Evolutionary conservation across 2,329 filamentous ascomycete genomes (phyloP), one percentile per base, ranked within the genome.

Genomic region (Incumbomyces delicatus): DNA sequence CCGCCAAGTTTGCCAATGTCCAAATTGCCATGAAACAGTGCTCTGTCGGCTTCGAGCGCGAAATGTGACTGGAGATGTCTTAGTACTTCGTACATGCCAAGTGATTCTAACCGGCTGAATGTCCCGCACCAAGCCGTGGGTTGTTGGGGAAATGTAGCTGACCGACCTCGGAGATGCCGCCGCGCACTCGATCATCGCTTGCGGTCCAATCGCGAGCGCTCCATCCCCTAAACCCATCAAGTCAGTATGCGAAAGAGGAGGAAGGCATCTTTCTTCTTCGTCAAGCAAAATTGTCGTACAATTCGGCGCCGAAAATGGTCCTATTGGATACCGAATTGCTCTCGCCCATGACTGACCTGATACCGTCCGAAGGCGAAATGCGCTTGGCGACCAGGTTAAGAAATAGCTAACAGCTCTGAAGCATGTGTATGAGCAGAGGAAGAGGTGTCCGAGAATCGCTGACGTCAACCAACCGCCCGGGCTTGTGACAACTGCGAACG

Each of bases 1-100:
- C 85, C 85, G 20, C 85, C 85, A 0, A 92, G 77, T 0, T 84
- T 79, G 44, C 73, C 74, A 52, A 82, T 87, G 64, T 92, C 85
- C 16, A 92, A 73, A 18, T 71, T 70, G 2, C 87, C 86, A 53
- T 77, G 66, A 66, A 89, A 88, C 7, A 61, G 63, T 3, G 73
- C 76, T 3, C 60, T 63, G 2, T 62, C 53, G 12, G 61, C 52
- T 16, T 61, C 62, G 32, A 63, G 61, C 14, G 68, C 66, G 12
- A 76, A 61, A 60, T 65, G 73, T 46, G 63, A 81, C 78, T 63
- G 58, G 32, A 32, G 29, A 44, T 38, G 39, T 16, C n/a, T 29
- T 50, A 32, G 49, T 46, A 27, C n/a, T 29, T 50, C 31, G 49
- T 46, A 27, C 38, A 14, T 18, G 33, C 38, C 16, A 42, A 40